Base-by-base conservation (phyloP, 768 basidiomycete species). In the Termitomyces sp. region DNA sequence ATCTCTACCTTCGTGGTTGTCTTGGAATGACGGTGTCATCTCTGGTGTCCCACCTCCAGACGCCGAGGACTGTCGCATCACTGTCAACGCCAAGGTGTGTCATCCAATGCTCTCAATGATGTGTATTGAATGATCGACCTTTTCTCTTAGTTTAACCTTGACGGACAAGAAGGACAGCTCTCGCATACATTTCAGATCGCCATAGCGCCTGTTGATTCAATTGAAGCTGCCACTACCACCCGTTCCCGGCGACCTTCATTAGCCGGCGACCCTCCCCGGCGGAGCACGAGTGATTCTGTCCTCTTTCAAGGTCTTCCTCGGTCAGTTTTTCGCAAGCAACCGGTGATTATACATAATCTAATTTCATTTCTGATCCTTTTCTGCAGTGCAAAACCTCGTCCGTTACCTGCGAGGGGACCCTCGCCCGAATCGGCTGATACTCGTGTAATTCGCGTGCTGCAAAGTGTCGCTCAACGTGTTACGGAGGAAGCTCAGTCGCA, bases 11-110 rank as follows among this genome's bases (percentile, higher is more conserved):
- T 63, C 82, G 0, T 99, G 96, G 96, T 73, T 99, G 30, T 75
- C 77, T 14, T 98, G 95, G 94, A 86, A 88, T 62, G 84, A 85
- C 50, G 90, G 92, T 59, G 82, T 85, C 50, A 76, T 98, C 19
- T 83, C 84, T 35, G 96, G 96, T 23, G 82, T 85, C 40, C 93
- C 94, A 17, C 81, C 86, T 41, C 75, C 83, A 37, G 87, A 90
- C 58, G 86, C 91, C 35, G 83, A 86, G 64, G 85, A 81, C 50
- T 85, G 86, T 64, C 83, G 87, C 50, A 81, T 96, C 58, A 86
- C 84, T 15, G 85, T 84, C 26, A 78, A 86, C 51, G 94, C 91
- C 14, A 82, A 83, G 73, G 91, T 93, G 66, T 56, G 81, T 72
- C 17, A 44, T 53, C 19, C 19, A 35, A 23, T 17, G 35, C 15